A percentile compares a stretch with the other conserved stretches of the same genome.
Evolutionary conservation across 2,329 filamentous ascomycete genomes (phyloP).

Genomic region (Penicillium olsonii): DNA sequence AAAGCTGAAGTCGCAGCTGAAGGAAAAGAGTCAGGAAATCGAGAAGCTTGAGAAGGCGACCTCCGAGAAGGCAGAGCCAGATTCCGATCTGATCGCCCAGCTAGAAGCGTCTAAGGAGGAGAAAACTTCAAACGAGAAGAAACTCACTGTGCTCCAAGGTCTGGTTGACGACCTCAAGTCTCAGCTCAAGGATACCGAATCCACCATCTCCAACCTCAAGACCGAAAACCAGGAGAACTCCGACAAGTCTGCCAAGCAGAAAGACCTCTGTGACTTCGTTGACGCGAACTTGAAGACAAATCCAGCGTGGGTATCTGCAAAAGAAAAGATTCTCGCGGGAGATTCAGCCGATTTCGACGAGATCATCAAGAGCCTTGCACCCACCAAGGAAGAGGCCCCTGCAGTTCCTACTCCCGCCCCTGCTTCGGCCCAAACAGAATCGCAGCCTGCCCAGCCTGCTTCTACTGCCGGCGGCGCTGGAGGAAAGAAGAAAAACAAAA

Average conservation of each 20-base stretch:
- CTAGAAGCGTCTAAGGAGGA: conserved; percentile 39
- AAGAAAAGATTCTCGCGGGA: conserved; percentile 35
- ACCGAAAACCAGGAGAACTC: conserved; percentile 44
- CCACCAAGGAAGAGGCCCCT: conserved; percentile 21
- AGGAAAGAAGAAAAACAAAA: conserved; percentile 75
- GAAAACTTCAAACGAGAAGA: conserved; percentile 51
- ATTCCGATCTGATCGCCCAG: conserved; percentile 30
- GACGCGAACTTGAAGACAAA: conserved; percentile 41
- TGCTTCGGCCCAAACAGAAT: conserved; percentile 22
- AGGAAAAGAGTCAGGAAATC: conserved; percentile 44
- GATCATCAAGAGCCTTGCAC: conserved; percentile 33
- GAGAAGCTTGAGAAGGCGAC: conserved; percentile 35
- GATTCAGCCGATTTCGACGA: conserved; percentile 37
- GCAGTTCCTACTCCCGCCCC: neutral
- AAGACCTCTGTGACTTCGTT: conserved; percentile 43
- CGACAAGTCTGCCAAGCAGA: conserved; percentile 33
- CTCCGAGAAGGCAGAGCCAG: conserved; percentile 23
- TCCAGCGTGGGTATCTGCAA: conserved; percentile 37
- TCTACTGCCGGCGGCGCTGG: conserved; percentile 32
- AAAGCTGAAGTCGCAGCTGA: conserved; percentile 39
- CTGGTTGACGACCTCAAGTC: conserved; percentile 56
- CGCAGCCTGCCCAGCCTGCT: conserved; percentile 18
- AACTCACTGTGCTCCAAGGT: conserved; percentile 55
- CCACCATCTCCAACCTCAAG: conserved; percentile 49
- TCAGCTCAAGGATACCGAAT: conserved; percentile 57